Base-by-base conservation (phyloP, 2,329 filamentous ascomycete species). In the Phialophora expanda region DNA sequence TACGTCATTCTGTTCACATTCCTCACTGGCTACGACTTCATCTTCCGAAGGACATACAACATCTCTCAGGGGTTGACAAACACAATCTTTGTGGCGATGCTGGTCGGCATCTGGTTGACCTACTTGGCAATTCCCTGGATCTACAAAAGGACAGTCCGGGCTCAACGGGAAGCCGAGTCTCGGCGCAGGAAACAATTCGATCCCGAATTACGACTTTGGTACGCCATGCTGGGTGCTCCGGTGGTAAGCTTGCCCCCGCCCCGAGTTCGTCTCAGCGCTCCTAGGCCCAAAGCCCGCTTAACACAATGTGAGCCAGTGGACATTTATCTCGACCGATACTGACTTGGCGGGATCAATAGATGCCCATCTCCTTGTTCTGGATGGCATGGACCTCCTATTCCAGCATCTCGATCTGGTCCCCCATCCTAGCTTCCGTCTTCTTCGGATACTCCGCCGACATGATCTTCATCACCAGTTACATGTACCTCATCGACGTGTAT, bases 401-500 rank as follows among this genome's bases (percentile, higher is more conserved):
- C 0, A 73, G 61, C 3, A 80, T 86, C 26, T 82, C 80, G 8
- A 80, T 83, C 69, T 86, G 84, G 83, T 82, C 79, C 20, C 81
- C 82, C 0, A 77, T 87, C 2, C 74, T 75, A 1, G 83, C 84
- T 0, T 83, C 78, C n/a, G 78, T 82, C 0, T 68, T 85, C 0
- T 85, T 87, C 70, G 84, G 85, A 5, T 81, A 81, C 67, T 83
- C 82, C 1, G 78, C 82, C 32, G 78, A 83, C 9, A 79, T 78
- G 55, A 76, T 85, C 11, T 85, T 84, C 73, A 81, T 85, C 66
- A 79, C 77, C 60, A 80, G 76, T 48, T 85, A 85, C 62, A 81
- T 84, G 76, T 87, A 87, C 71, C 82, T 87, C 60, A 86, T 87
- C 64, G 84, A 87, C 69, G 79, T 78, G 9, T 87, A 87, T 69